Conservation (phyloP, 192 early-diverging fungal genomes). For the Backusella circina region DNA sequence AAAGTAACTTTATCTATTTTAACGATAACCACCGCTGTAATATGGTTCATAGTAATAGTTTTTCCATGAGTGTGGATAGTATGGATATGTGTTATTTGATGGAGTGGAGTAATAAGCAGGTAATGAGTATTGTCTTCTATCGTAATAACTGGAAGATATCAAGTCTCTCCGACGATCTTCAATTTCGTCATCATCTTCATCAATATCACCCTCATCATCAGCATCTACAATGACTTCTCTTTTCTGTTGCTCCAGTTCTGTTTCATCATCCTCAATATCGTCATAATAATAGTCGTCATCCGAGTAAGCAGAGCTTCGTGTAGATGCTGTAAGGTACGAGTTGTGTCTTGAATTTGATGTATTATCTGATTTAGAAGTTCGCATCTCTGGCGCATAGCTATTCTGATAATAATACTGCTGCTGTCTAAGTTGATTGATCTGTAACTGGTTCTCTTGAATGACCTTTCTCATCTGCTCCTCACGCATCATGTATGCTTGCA, state of each 20-base stretch:
- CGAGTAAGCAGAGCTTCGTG: background rate
- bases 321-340: background rate
- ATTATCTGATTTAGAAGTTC: background rate
- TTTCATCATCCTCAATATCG: background rate
- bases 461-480: conserved; percentile 7
- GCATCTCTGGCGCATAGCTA: background rate
- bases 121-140: background rate
- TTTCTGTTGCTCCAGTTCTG: background rate
- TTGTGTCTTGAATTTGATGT: background rate
- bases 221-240: background rate
- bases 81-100: background rate
- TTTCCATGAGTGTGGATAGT: background rate
- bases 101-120: background rate
- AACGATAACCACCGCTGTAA: background rate
- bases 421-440: background rate
- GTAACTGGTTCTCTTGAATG: background rate
- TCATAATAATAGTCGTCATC: background rate
- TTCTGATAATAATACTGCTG: background rate
- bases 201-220: background rate
- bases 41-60: background rate
- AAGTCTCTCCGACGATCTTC: background rate
- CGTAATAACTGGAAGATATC: background rate
- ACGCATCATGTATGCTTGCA: background rate
- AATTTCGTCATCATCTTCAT: background rate
- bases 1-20: background rate